Evolutionary conservation across 83 land plant genomes (phyloP).

Genomic region (Diphasiastrum complanatum): DNA sequence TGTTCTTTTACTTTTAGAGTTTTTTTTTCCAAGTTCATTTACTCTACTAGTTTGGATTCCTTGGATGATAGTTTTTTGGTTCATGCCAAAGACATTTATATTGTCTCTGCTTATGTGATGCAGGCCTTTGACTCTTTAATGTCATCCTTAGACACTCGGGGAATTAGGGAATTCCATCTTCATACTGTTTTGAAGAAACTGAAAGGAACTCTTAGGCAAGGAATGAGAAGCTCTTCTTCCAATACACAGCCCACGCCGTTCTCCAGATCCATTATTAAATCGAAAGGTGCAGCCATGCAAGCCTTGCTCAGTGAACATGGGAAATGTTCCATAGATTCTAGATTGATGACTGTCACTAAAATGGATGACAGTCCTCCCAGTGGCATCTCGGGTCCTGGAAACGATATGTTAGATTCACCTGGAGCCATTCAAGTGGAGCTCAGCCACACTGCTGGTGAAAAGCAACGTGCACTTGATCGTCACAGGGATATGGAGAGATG

Average conservation of each 20-base stretch:
- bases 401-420: conserved; percentile 6
- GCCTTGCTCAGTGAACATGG: conserved; percentile 4
- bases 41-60: not conserved
- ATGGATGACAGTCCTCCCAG: conserved; percentile 22
- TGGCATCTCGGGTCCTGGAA: conserved; percentile 42
- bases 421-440: conserved; percentile 44
- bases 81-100: not conserved
- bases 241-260: not conserved
- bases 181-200: conserved; percentile 56
- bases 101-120: not conserved
- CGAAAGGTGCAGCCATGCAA: conserved; percentile 17
- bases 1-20: not conserved
- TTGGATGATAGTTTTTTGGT: conserved; percentile 4
- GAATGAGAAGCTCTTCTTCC: conserved; percentile 31
- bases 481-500: conserved; percentile 65
- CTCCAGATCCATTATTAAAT: conserved; percentile 8
- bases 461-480: conserved; percentile 39
- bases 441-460: conserved; percentile 48
- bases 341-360: conserved; percentile 10
- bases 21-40: not conserved
- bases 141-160: conserved; percentile 70
- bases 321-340: conserved; percentile 8
- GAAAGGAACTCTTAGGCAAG: conserved; percentile 57
- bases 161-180: conserved; percentile 81
- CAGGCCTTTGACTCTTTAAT: conserved; percentile 83